Evolutionary conservation across 345 rosid genomes (phyloP).

Genomic region (Psidium guajava): DNA sequence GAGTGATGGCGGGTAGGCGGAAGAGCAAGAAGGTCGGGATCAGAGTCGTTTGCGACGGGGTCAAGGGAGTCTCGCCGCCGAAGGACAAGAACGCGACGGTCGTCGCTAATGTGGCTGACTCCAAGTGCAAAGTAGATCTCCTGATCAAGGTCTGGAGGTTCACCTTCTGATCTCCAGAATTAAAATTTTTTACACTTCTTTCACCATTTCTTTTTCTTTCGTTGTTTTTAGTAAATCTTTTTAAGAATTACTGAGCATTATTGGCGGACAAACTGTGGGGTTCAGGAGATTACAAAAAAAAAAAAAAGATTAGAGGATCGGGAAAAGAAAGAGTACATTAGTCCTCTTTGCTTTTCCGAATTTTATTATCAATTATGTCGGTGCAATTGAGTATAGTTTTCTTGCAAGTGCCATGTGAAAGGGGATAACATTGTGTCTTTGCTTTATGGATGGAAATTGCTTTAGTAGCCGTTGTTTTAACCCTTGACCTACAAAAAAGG

Average conservation of each 20-base stretch:
- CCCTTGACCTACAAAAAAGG: background rate
- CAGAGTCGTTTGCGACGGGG: constrained; percentile 56
- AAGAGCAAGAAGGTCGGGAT: constrained; percentile 75
- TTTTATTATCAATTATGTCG: background rate
- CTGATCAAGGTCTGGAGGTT: constrained; percentile 89
- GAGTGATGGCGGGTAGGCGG: constrained; percentile 38
- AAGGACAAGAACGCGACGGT: constrained; percentile 59
- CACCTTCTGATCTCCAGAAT: constrained; percentile 26
- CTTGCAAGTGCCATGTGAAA: background rate
- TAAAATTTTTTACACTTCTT: background rate
- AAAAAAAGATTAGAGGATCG: background rate
- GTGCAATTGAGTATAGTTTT: background rate
- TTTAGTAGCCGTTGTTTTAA: background rate
- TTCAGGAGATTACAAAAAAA: background rate
- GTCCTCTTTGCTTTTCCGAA: background rate
- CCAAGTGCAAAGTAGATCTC: constrained; percentile 78
- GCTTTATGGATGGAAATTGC: background rate
- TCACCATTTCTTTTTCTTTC: background rate
- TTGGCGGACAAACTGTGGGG: background rate
- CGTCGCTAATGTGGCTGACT: constrained; percentile 39
- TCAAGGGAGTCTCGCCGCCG: constrained; percentile 48
- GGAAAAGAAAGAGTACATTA: background rate
- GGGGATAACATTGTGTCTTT: background rate
- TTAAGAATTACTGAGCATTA: background rate
- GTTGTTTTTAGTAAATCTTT: background rate